Evolutionary conservation across 768 basidiomycete species (phyloP).

Genomic region (Suillus americanus): DNA sequence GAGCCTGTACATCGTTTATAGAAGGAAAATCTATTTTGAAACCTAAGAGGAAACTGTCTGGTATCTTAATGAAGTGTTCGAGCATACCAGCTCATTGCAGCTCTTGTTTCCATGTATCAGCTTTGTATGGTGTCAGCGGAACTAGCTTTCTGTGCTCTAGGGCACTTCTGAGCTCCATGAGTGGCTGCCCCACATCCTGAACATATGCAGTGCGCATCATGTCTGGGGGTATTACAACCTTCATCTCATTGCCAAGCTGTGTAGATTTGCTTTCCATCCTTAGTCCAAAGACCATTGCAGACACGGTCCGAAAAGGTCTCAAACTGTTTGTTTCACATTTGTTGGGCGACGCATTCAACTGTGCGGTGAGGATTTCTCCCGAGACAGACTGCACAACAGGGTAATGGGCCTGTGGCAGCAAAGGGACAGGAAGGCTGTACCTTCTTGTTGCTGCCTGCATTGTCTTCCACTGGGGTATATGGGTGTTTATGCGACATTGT

Average conservation of each 20-base stretch:
- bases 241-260: slow-evolving; percentile 30
- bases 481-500: too few species aligned
- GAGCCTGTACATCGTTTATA: too few species aligned
- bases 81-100: too few species aligned
- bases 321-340: slow-evolving; percentile 23
- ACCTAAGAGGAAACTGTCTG: too few species aligned
- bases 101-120: slow-evolving; percentile 27
- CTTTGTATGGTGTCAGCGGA: slow-evolving; percentile 31
- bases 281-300: slow-evolving; percentile 17
- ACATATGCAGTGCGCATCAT: slow-evolving; percentile 36
- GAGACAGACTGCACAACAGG: slow-evolving; percentile 35
- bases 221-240: slow-evolving; percentile 26
- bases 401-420: slow-evolving; percentile 6
- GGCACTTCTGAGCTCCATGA: slow-evolving; percentile 43
- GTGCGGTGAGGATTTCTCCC: slow-evolving; percentile 29
- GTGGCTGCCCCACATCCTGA: slow-evolving; percentile 37
- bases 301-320: slow-evolving; percentile 10
- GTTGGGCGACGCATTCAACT: slow-evolving; percentile 14
- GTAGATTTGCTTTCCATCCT: slow-evolving; percentile 29
- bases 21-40: too few species aligned
- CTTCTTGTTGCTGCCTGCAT: too few species aligned
- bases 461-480: too few species aligned
- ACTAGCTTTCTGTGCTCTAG: slow-evolving; percentile 31
- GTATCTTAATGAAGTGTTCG: too few species aligned
- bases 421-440: too few species aligned